Evolutionary conservation across 2,329 filamentous ascomycete genomes (phyloP).

Genomic region (Verticillium klebahnii): DNA sequence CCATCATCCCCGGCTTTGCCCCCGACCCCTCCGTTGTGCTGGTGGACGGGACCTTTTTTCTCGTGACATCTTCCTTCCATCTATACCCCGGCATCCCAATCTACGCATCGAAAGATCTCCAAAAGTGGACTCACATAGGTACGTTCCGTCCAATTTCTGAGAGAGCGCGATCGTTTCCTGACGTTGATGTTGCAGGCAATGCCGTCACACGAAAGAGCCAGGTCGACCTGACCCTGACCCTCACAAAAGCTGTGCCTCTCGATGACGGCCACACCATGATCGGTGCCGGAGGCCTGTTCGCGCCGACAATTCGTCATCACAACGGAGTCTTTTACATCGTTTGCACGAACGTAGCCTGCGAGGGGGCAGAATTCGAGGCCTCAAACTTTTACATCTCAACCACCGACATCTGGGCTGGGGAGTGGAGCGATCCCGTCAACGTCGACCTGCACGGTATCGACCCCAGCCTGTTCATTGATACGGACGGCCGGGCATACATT

Average conservation of each 20-base stretch:
- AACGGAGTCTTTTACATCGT: slow-evolving; percentile 18
- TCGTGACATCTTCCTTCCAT: slow-evolving; percentile 54
- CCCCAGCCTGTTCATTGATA: slow-evolving; percentile 34
- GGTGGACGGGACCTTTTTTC: slow-evolving; percentile 22
- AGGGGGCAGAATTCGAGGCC: not conserved
- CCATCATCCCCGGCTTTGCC: slow-evolving; percentile 24
- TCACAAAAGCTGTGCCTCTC: slow-evolving; percentile 3
- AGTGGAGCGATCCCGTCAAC: slow-evolving; percentile 23
- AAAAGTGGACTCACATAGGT: slow-evolving; percentile 24
- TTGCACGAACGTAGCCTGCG: slow-evolving; percentile 15
- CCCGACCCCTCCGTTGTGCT: slow-evolving; percentile 25
- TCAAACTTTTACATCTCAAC: slow-evolving; percentile 16
- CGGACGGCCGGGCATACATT: slow-evolving; percentile 36
- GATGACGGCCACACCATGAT: slow-evolving; percentile 4
- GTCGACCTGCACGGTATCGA: slow-evolving; percentile 29
- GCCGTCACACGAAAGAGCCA: slow-evolving; percentile 6
- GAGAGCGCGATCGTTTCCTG: not conserved
- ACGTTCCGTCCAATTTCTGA: not conserved
- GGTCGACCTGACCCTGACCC: slow-evolving; percentile 2
- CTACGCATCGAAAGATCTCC: slow-evolving; percentile 26
- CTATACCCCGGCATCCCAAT: slow-evolving; percentile 50
- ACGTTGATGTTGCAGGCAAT: slow-evolving; percentile 1
- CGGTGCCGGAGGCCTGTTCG: slow-evolving; percentile 14
- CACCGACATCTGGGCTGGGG: slow-evolving; percentile 15
- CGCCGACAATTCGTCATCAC: slow-evolving; percentile 18